Evolutionary conservation across 345 rosid genomes (phyloP).

Genomic region (Citrus hindsii): DNA sequence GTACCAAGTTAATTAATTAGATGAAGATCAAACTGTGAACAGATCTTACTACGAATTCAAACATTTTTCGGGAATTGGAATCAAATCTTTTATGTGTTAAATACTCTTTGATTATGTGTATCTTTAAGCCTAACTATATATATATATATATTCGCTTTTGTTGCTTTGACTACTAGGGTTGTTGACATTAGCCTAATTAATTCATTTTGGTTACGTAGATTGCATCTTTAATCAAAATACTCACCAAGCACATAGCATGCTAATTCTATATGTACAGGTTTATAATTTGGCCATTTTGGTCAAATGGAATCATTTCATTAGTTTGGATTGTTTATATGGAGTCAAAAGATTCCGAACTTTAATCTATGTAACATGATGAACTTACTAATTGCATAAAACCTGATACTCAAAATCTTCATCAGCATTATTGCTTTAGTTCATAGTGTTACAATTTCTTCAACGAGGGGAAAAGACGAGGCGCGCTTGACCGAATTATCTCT

Average conservation of each 20-base stretch:
- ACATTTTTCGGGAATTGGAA: not conserved
- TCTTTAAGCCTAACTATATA: not conserved
- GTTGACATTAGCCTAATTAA: not conserved
- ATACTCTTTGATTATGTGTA: not conserved
- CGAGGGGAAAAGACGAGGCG: not conserved
- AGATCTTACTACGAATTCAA: not conserved
- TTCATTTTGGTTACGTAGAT: not conserved
- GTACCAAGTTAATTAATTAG: not conserved
- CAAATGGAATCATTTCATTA: not conserved
- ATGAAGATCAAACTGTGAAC: not conserved
- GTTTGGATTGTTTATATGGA: not conserved
- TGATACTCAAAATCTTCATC: not conserved
- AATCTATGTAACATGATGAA: not conserved
- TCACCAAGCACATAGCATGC: not conserved
- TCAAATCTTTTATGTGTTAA: not conserved
- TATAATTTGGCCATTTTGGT: no score
- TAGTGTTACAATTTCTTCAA: not conserved
- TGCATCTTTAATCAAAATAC: not conserved
- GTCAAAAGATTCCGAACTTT: not conserved
- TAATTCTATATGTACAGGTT: not conserved
- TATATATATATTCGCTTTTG: no score
- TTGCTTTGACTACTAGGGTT: no score
- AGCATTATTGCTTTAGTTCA: not conserved
- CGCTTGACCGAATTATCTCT: not conserved
- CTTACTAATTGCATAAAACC: not conserved